These are phyloP conservation scores for Phialemoniopsis sp. DNA, from an alignment of 2,329 filamentous ascomycete species.

Conservation along the genomic window DNA sequence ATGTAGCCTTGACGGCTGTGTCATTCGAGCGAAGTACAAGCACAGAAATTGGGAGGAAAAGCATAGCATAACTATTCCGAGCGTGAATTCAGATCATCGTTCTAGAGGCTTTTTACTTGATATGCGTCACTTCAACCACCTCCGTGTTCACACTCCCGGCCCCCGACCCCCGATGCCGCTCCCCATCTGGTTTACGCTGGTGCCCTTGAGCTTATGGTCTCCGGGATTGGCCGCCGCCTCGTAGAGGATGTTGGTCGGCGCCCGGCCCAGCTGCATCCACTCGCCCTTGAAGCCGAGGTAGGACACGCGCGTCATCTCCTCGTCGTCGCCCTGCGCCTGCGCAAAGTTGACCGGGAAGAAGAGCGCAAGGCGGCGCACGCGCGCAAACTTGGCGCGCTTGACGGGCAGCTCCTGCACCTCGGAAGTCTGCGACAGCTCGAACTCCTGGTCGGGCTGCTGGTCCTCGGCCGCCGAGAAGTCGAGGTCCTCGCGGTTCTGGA, in stretches of 20 bases:
- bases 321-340: constrained; percentile 51
- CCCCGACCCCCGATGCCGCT: constrained; percentile 44
- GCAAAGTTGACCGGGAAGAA: constrained; percentile 90
- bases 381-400: constrained; percentile 83
- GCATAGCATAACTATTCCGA: too few species aligned
- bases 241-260: constrained; percentile 83
- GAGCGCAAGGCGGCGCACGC: constrained; percentile 74
- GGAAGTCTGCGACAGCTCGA: constrained; percentile 72
- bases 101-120: too few species aligned
- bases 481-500: constrained; percentile 76
- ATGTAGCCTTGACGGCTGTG: constrained; percentile 54
- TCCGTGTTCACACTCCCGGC: constrained; percentile 24
- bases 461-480: constrained; percentile 78
- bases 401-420: constrained; percentile 87
- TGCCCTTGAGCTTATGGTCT: constrained; percentile 72
- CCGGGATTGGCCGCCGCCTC: constrained; percentile 89
- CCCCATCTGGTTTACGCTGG: constrained; percentile 49
- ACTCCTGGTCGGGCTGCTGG: constrained; percentile 64
- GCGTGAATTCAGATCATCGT: too few species aligned
- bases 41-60: too few species aligned
- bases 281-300: constrained; percentile 94
- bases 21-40: too few species aligned
- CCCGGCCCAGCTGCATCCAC: constrained; percentile 81
- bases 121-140: too few species aligned
- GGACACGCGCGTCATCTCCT: constrained; percentile 72